Evolutionary conservation across 1,284 basidiomycete genomes (phyloP).

Genomic region (Trichosporon asahii): DNA sequence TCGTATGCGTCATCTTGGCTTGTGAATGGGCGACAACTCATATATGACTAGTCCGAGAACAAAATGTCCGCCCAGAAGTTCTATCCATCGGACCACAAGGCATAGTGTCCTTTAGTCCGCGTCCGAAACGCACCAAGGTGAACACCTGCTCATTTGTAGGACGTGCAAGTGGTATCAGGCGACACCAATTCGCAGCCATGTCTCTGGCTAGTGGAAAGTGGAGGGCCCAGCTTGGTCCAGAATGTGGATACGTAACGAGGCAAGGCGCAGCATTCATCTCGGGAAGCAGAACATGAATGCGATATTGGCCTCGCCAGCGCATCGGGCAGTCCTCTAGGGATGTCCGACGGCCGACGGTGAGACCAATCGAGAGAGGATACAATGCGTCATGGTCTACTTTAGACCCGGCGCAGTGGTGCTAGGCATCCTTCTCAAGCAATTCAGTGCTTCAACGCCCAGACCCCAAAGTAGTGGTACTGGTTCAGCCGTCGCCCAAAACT

Average conservation of each 20-base stretch:
- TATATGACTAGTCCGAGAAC: neutral
- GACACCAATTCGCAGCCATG: neutral
- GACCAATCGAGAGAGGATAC: neutral
- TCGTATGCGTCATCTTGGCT: too few relatives aligned
- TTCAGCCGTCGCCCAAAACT: neutral
- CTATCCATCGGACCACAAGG: too few relatives aligned
- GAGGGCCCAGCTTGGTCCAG: too few relatives aligned
- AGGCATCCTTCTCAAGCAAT: neutral
- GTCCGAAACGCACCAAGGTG: neutral
- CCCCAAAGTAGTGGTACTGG: neutral
- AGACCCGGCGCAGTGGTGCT: neutral
- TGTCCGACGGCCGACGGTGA: neutral
- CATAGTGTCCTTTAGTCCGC: neutral
- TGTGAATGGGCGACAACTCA: too few relatives aligned
- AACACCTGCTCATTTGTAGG: neutral
- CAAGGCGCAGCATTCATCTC: neutral
- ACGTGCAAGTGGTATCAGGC: neutral
- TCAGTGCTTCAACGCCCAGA: neutral
- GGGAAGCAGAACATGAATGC: neutral
- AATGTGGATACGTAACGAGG: neutral
- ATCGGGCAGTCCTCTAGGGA: neutral
- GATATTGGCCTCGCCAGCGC: neutral
- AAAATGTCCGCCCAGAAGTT: neutral
- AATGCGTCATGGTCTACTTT: neutral
- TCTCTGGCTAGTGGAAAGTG: too few relatives aligned